A percentile compares a stretch with the other conserved stretches of the same genome.
Evolutionary conservation across 768 basidiomycete genomes (phyloP).

Genomic region (Holtermanniella nyarrowii): DNA sequence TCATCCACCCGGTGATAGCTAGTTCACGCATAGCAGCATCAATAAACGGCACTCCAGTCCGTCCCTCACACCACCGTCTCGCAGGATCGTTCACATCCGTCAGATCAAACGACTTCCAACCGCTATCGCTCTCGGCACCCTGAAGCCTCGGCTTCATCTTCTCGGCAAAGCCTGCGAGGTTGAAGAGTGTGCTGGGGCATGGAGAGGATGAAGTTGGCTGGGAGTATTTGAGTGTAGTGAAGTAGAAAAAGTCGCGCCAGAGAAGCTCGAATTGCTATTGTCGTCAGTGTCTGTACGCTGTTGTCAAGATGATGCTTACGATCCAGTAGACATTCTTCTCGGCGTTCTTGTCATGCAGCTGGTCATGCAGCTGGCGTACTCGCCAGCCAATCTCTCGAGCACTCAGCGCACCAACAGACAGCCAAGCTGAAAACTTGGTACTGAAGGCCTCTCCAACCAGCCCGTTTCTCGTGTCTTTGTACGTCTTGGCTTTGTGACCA

Average conservation of each 20-base stretch:
- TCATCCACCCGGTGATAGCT: slow-evolving; percentile 42
- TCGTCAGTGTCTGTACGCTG: not conserved
- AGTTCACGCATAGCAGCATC: slow-evolving; percentile 44
- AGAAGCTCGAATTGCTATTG: slow-evolving; percentile 39
- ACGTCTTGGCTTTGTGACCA: slow-evolving; percentile 30
- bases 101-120: slow-evolving; percentile 28
- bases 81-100: slow-evolving; percentile 24
- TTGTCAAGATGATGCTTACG: not conserved
- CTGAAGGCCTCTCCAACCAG: slow-evolving; percentile 43
- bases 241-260: slow-evolving; percentile 45
- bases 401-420: slow-evolving; percentile 40
- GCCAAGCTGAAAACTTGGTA: slow-evolving; percentile 44
- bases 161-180: slow-evolving; percentile 40
- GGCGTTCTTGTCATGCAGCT: slow-evolving; percentile 27
- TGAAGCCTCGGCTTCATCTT: slow-evolving; percentile 29
- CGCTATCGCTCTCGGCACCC: slow-evolving; percentile 14
- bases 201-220: slow-evolving; percentile 1
- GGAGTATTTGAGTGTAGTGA: slow-evolving; percentile 30
- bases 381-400: slow-evolving; percentile 33
- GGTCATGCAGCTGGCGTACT: slow-evolving; percentile 24
- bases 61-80: slow-evolving; percentile 38
- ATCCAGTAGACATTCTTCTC: slow-evolving; percentile 42
- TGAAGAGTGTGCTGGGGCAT: slow-evolving; percentile 35
- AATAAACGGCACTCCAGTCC: slow-evolving; percentile 44
- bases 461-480: slow-evolving; percentile 44